Percentiles rank a stretch among this genome's conserved stretches.
phyloP scores from a whole-genome alignment of 495 filamentous ascomycete species.

The Trichoderma parareesei region DNA sequence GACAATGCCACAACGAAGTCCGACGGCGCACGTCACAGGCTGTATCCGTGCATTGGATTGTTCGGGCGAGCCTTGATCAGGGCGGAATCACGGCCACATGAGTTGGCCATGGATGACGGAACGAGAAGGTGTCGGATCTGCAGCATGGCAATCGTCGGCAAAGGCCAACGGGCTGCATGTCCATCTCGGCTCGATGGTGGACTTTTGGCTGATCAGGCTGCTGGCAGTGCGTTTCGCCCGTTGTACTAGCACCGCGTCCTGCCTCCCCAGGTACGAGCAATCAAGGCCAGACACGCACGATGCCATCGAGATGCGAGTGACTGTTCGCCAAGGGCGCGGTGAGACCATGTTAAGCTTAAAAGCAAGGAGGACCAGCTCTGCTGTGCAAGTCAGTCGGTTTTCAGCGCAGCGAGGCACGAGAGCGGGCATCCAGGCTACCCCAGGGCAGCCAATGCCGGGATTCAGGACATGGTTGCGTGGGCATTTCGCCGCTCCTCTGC shows the following conservation, averaged over 20 bases:
- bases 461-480: background rate
- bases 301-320: background rate
- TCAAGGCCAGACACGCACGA: background rate
- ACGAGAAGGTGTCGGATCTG: background rate
- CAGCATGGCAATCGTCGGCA: background rate
- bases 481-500: too few relatives aligned
- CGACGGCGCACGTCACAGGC: background rate
- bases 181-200: background rate
- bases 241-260: background rate
- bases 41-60: background rate
- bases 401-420: background rate
- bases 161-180: background rate
- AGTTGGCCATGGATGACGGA: background rate
- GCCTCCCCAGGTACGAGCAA: background rate
- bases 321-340: background rate
- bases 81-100: background rate
- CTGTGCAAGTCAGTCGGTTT: background rate
- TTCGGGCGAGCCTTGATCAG: background rate
- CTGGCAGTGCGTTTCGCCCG: background rate
- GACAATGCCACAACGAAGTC: background rate
- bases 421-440: background rate
- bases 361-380: background rate
- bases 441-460: background rate
- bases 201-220: background rate
- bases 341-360: slow-evolving; percentile 5